Percentiles rank a stretch among this genome's conserved stretches.
phyloP scores from a whole-genome alignment of 108 stramenopile genomes.

The Stephanodiscus minutulus region DNA sequence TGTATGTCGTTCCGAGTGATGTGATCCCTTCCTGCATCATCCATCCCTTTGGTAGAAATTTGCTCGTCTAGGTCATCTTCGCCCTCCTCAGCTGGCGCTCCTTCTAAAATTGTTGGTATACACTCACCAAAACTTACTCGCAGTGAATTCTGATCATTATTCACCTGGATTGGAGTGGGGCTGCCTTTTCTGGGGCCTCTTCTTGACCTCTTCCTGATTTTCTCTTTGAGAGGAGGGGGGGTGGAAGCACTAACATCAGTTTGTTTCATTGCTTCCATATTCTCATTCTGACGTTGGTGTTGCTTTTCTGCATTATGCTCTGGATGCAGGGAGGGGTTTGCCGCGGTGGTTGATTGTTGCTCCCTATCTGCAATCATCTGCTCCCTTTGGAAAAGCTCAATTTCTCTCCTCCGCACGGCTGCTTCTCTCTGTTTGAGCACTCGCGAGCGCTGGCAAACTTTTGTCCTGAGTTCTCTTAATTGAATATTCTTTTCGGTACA shows the following conservation, averaged over 20 bases:
- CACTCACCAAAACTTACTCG: slow-evolving; percentile 9
- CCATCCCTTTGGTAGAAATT: neutral
- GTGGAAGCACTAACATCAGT: neutral
- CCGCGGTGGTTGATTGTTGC: neutral
- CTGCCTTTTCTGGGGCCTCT: neutral
- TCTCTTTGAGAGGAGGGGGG: neutral
- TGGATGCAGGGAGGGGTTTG: neutral
- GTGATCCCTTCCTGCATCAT: neutral
- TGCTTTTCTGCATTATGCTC: neutral
- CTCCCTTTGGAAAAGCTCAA: slow-evolving; percentile 11
- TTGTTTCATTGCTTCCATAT: neutral
- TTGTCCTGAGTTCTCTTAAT: slow-evolving; percentile 6
- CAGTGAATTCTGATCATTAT: slow-evolving; percentile 8
- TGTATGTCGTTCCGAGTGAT: neutral
- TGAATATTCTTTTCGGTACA: slow-evolving; percentile 21
- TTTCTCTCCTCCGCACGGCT: slow-evolving; percentile 17
- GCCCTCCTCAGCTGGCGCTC: neutral
- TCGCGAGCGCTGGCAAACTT: slow-evolving; percentile 11
- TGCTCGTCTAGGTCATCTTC: slow-evolving; percentile 9
- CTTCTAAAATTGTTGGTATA: slow-evolving; percentile 28
- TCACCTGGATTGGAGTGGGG: neutral
- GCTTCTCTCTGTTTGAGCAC: slow-evolving; percentile 19
- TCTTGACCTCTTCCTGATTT: neutral
- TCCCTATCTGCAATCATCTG: neutral
- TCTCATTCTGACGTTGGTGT: neutral